These are phyloP conservation scores for Trichoderma sp. DNA, from an alignment of 2,329 filamentous ascomycete species.

Conservation along the genomic window DNA sequence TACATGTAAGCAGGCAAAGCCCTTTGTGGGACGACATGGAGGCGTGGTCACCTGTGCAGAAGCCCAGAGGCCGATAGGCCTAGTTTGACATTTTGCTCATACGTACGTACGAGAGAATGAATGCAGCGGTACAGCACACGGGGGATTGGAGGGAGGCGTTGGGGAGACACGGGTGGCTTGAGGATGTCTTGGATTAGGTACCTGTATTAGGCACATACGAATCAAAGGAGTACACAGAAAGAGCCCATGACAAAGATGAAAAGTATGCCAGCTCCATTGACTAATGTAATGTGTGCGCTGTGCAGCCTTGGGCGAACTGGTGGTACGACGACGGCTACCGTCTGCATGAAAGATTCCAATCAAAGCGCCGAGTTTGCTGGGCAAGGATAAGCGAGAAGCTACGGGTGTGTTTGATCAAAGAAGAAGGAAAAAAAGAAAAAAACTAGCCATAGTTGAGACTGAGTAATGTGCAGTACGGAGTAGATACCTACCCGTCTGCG, in stretches of 20 bases:
- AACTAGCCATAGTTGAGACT: neutral
- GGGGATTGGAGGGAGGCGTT: neutral
- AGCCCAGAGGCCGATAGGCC: neutral
- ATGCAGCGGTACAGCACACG: neutral
- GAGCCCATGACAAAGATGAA: too few relatives aligned
- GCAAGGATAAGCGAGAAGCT: neutral
- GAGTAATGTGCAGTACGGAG: too few relatives aligned
- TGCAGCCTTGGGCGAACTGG: neutral
- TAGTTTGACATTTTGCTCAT: neutral
- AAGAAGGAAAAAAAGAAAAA: too few relatives aligned
- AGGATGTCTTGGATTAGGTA: neutral
- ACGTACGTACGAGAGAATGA: neutral
- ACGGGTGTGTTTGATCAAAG: too few relatives aligned
- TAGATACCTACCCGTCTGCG: neutral
- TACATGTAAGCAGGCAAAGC: neutral
- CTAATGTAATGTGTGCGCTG: too few relatives aligned
- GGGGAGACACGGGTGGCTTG: neutral
- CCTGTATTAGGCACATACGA: too few relatives aligned
- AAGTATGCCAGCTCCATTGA: too few relatives aligned
- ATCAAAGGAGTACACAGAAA: too few relatives aligned
- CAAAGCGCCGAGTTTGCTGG: neutral
- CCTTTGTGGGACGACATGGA: constrained; percentile 10
- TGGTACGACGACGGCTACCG: neutral
- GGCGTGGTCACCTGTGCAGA: constrained; percentile 10
- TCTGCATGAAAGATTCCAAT: neutral